phyloP scores from a whole-genome alignment of 495 filamentous ascomycete genomes.

The Pyrenula massariospora region DNA sequence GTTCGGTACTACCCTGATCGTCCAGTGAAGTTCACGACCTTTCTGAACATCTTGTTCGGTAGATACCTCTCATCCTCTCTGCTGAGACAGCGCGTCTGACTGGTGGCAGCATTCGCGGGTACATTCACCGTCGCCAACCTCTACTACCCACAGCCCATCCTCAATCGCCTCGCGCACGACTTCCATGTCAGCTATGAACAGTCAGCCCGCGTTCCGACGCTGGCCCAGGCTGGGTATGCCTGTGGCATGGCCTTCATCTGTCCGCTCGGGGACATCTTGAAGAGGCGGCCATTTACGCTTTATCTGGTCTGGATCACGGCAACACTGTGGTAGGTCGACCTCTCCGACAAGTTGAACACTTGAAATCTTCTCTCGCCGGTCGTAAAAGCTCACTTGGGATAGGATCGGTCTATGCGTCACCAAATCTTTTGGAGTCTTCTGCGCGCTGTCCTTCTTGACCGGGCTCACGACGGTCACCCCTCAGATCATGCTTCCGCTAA shows the following conservation, averaged over 20 bases:
- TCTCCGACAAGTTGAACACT: not conserved
- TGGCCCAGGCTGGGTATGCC: constrained; percentile 75
- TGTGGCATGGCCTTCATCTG: constrained; percentile 63
- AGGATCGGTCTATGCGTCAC: constrained; percentile 64
- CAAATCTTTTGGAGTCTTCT: constrained; percentile 48
- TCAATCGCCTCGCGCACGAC: constrained; percentile 48
- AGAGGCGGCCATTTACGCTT: constrained; percentile 58
- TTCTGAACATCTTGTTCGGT: constrained; percentile 49
- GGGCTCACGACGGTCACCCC: constrained; percentile 74
- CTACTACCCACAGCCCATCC: constrained; percentile 61
- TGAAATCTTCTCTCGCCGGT: not conserved
- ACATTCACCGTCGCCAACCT: constrained; percentile 47
- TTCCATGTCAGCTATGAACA: constrained; percentile 48
- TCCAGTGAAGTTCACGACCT: constrained; percentile 45
- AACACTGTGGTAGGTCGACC: constrained; percentile 37
- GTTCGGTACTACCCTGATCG: constrained; percentile 44
- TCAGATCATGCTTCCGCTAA: constrained; percentile 74
- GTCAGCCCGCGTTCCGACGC: constrained; percentile 55
- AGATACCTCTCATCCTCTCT: constrained; percentile 10
- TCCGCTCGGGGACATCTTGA: constrained; percentile 66
- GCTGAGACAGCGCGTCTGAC: constrained; percentile 3
- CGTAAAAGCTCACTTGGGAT: constrained; percentile 19
- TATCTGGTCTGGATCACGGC: constrained; percentile 54
- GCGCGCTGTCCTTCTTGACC: constrained; percentile 55
- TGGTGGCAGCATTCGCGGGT: constrained; percentile 19